Base-by-base conservation (phyloP, 305 asterid genomes). In the Withania somnifera region DNA sequence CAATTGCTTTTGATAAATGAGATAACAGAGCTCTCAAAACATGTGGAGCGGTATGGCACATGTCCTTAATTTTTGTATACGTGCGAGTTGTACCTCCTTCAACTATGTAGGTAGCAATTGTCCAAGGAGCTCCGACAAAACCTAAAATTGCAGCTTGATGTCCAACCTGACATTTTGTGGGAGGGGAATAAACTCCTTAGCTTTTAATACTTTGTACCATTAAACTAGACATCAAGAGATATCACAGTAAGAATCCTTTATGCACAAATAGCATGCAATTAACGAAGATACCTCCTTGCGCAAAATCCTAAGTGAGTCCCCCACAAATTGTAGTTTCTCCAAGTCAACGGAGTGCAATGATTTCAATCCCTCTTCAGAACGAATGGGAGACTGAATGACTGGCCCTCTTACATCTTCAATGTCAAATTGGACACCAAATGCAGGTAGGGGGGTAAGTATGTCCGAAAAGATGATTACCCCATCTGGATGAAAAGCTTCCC, bases 81-180 rank as follows among this genome's bases (percentile, higher is more conserved):
- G 98, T 93, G 47, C 94, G 90, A 58, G 99, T 92, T 19, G 95
- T 91, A 22, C 97, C 95, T 17, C 98, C 97, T 85, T 95, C 98
- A 13, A 93, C 96, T 60, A 95, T 93, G 83, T 95, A 94, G 11
- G 99, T 95, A 52, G 97, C 99, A 86, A 95, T 94, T 20, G 99
- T 93, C 98, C 99, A 95, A 7, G 98, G 99, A 78, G 98, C 98
- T 82, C 99, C 98, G 20, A 96, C 98, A 86, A 96, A 95, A 34
- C 98, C 99, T 92, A 96, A 91, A 87, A 94, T 90, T 30, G 99
- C 99, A 86, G 98, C 97, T 77, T 88, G 84, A 47, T 90, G 91
- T 78, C 98, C 98, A 3, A 96, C 97, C 98, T 92, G 86, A 84
- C 40, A 64, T 50, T 50, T 75, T 8, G 3, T 30, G 45, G 45